phyloP scores from a whole-genome alignment of 176 grass and related monocot species.

The Urochloa ruziziensis region DNA sequence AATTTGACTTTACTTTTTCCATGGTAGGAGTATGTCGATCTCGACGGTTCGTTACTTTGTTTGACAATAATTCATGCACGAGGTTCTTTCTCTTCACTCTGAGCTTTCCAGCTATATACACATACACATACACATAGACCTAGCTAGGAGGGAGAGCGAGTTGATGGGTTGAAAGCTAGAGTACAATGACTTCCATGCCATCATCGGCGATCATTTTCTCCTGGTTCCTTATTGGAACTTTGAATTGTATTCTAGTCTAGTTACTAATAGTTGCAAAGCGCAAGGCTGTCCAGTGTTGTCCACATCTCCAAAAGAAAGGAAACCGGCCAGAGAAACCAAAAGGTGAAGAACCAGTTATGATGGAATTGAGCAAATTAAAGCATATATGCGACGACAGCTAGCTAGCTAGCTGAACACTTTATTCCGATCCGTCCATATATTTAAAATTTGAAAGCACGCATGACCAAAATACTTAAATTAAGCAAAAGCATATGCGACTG shows the following conservation, averaged over 20 bases:
- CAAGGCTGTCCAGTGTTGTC: background rate
- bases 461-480: too few relatives aligned
- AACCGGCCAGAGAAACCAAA: background rate
- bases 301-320: background rate
- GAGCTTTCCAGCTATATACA: background rate
- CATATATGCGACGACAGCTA: background rate
- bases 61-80: background rate
- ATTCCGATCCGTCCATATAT: background rate
- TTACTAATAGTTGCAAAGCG: background rate
- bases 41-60: background rate
- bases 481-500: too few relatives aligned
- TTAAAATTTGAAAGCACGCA: too few relatives aligned
- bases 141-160: too few relatives aligned
- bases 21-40: background rate
- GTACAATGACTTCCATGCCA: background rate
- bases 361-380: background rate
- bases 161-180: background rate
- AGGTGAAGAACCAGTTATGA: background rate
- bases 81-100: background rate
- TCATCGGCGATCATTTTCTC: background rate
- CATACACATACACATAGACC: too few relatives aligned
- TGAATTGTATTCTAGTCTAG: background rate
- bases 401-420: background rate
- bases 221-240: background rate
- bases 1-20: background rate